Percentiles rank a stretch among this genome's conserved stretches.
Conservation (phyloP, 208 protist species). For the Leishmania braziliensis region DNA sequence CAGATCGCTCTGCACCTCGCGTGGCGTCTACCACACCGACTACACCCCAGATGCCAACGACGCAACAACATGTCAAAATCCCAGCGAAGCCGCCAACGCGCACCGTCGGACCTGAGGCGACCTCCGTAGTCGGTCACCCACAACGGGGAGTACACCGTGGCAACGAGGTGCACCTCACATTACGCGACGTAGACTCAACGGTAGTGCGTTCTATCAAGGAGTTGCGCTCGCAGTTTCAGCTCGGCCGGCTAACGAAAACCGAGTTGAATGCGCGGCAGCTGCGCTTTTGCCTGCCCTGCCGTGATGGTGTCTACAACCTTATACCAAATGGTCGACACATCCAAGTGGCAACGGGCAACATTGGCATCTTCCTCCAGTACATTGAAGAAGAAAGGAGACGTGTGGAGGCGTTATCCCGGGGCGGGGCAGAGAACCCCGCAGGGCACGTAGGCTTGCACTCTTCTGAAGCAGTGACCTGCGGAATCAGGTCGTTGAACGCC, state of each 20-base stretch:
- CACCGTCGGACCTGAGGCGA: not conserved
- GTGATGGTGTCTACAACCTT: constrained; percentile 37
- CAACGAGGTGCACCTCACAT: constrained; percentile 21
- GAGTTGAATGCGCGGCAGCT: constrained; percentile 32
- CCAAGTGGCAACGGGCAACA: constrained; percentile 38
- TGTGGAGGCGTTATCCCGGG: constrained; percentile 8
- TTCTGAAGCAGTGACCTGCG: not conserved
- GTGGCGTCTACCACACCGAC: not conserved
- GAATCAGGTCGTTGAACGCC: not conserved
- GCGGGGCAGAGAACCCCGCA: not conserved
- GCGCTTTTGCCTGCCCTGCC: constrained; percentile 39
- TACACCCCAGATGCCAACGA: not conserved
- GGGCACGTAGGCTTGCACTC: not conserved
- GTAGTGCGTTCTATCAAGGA: constrained; percentile 30
- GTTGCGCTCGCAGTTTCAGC: constrained; percentile 18
- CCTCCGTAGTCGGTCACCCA: not conserved
- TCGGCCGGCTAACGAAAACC: constrained; percentile 27
- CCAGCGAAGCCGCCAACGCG: constrained; percentile 12
- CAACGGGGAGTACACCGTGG: constrained; percentile 1
- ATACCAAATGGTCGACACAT: constrained; percentile 54
- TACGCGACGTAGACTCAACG: constrained; percentile 19
- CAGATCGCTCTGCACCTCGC: not conserved
- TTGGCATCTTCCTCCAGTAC: constrained; percentile 42
- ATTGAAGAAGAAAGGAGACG: constrained; percentile 34
- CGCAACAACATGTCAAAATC: not conserved